phyloP scores from a whole-genome alignment of 345 rosid genomes.

The Lepidium africanum region DNA sequence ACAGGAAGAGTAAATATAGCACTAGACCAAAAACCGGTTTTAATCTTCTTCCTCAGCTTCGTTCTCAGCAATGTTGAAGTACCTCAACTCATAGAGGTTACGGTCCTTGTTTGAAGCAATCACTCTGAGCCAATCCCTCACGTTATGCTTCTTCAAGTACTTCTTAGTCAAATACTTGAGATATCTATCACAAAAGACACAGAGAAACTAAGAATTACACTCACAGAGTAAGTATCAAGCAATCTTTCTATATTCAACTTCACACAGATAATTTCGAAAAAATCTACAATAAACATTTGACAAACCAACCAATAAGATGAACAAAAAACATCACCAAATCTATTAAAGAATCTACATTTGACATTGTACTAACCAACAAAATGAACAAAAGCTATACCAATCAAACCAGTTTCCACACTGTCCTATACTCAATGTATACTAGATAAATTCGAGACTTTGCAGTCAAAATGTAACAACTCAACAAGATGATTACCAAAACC shows the following conservation, averaged over 20 bases:
- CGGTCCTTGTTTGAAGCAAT: conserved; percentile 85
- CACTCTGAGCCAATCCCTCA: conserved; percentile 89
- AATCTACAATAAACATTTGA: not conserved
- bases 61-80: conserved; percentile 91
- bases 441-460: not conserved
- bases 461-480: not conserved
- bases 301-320: not conserved
- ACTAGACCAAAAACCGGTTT: not conserved
- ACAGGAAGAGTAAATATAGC: not conserved
- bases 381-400: not conserved
- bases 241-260: not conserved
- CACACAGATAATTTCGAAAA: not conserved
- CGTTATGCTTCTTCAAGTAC: conserved; percentile 87
- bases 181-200: conserved; percentile 36
- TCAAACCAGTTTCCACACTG: too few species aligned
- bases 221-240: not conserved
- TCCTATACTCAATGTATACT: not conserved
- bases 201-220: not conserved
- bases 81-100: conserved; percentile 70
- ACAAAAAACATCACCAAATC: not conserved
- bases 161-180: conserved; percentile 85
- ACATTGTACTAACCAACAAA: not conserved
- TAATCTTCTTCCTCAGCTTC: conserved; percentile 87
- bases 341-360: not conserved
- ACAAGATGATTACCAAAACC: not conserved